Conservation (phyloP, 768 basidiomycete species). For the Calocybe gangraenosa region DNA sequence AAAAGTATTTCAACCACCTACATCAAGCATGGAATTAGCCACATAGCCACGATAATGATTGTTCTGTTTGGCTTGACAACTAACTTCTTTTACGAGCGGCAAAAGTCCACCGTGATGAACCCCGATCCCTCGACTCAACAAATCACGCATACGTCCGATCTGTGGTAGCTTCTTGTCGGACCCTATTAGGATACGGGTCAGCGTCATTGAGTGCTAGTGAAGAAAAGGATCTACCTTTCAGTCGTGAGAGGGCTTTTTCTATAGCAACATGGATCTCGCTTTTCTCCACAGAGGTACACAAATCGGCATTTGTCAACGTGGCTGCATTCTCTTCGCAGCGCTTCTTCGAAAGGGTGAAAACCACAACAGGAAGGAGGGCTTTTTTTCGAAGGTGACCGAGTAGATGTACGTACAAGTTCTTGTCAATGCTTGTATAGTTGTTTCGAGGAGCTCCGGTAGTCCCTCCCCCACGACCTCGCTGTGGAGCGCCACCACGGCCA, state of each 20-base stretch:
- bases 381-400: conserved; percentile 84
- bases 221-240: conserved; percentile 64
- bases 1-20: conserved; percentile 96
- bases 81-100: conserved; percentile 94
- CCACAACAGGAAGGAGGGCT: conserved; percentile 84
- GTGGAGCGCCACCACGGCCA: conserved; percentile 32
- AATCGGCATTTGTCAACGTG: conserved; percentile 82
- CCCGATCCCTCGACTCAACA: conserved; percentile 90
- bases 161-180: conserved; percentile 92
- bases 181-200: conserved; percentile 39
- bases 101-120: conserved; percentile 96
- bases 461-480: conserved; percentile 40
- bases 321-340: conserved; percentile 94
- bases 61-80: conserved; percentile 11
- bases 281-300: conserved; percentile 88
- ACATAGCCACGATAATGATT: conserved; percentile 3
- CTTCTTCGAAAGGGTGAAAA: conserved; percentile 97
- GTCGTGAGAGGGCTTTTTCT: conserved; percentile 83
- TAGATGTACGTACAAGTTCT: conserved; percentile 91
- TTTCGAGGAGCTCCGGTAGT: conserved; percentile 43
- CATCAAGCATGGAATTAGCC: conserved; percentile 5
- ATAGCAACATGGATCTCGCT: conserved; percentile 95
- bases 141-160: conserved; percentile 83
- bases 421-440: conserved; percentile 72
- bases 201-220: conserved; percentile 7